Conservation (phyloP, 305 asterid genomes). For the Solanum aculeatissimum region DNA sequence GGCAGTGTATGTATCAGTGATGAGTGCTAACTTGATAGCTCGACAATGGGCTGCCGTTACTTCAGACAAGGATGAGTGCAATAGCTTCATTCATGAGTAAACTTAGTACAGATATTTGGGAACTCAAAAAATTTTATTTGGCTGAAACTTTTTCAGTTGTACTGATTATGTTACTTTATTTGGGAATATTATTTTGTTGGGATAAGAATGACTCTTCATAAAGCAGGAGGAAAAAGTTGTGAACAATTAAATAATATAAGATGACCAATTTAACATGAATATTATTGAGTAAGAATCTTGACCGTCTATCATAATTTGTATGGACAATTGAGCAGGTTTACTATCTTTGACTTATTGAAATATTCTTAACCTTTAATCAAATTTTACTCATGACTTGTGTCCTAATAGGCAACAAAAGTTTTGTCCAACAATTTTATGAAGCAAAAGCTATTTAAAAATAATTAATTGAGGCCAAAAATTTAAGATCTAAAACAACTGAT, state of each 20-base stretch:
- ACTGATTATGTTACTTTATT: too few species aligned
- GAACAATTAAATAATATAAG: too few species aligned
- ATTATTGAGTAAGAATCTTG: too few species aligned
- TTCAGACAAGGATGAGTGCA: conserved; percentile 21
- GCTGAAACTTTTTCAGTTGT: too few species aligned
- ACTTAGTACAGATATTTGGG: neutral
- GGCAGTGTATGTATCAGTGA: conserved; percentile 32
- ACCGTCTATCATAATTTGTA: neutral
- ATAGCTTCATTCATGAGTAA: conserved; percentile 33
- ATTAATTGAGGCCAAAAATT: neutral
- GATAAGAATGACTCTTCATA: too few species aligned
- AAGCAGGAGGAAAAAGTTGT: too few species aligned
- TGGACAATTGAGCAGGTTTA: neutral
- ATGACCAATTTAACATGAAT: too few species aligned
- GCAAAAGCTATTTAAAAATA: neutral
- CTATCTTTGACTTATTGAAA: neutral
- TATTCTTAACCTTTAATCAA: neutral
- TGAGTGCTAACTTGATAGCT: conserved; percentile 29
- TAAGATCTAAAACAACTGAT: conserved; percentile 37
- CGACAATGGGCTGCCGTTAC: conserved; percentile 44
- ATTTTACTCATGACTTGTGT: neutral
- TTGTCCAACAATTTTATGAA: too few species aligned
- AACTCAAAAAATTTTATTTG: neutral
- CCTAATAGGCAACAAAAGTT: too few species aligned
- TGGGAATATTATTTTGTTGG: too few species aligned